These are phyloP conservation scores for Boletus rex-veris DNA, from an alignment of 768 basidiomycete species.

Conservation along the genomic window DNA sequence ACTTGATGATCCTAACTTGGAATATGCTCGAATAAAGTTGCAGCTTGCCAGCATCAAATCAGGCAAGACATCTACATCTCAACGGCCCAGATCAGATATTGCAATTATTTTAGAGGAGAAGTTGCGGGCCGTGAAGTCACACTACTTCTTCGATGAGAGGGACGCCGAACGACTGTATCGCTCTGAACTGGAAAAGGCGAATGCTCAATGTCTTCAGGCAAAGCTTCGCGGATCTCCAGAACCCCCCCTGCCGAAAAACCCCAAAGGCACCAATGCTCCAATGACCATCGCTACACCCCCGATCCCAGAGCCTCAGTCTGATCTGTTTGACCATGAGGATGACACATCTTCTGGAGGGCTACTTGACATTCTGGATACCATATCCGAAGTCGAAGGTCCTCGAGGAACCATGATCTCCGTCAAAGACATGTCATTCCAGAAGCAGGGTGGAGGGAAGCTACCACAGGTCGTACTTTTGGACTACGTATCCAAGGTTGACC, in stretches of 20 bases:
- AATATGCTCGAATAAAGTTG: constrained; percentile 63
- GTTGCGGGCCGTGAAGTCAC: constrained; percentile 44
- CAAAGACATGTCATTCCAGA: constrained; percentile 77
- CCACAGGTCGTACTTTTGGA: constrained; percentile 74
- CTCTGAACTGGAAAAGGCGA: constrained; percentile 49
- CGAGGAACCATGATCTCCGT: constrained; percentile 51
- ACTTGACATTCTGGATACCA: constrained; percentile 69
- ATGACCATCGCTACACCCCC: not conserved
- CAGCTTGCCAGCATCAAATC: constrained; percentile 47
- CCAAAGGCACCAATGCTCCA: not conserved
- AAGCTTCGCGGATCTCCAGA: constrained; percentile 33
- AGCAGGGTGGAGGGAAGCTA: constrained; percentile 77
- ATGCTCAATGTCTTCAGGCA: constrained; percentile 43
- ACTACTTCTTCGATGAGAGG: constrained; percentile 69
- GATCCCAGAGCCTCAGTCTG: constrained; percentile 19
- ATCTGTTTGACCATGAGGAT: constrained; percentile 54
- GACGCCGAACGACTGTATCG: constrained; percentile 61
- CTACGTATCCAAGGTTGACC: constrained; percentile 62
- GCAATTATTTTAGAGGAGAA: constrained; percentile 42
- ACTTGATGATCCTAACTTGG: constrained; percentile 52
- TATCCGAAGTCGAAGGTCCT: constrained; percentile 51
- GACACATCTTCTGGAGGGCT: constrained; percentile 57
- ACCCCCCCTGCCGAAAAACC: not conserved
- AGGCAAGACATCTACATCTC: constrained; percentile 24
- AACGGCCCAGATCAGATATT: constrained; percentile 24